Evolutionary conservation across 2,329 filamentous ascomycete genomes (phyloP), one percentile per base, ranked within the genome.

Genomic region (Tolypocladium pustulatum): DNA sequence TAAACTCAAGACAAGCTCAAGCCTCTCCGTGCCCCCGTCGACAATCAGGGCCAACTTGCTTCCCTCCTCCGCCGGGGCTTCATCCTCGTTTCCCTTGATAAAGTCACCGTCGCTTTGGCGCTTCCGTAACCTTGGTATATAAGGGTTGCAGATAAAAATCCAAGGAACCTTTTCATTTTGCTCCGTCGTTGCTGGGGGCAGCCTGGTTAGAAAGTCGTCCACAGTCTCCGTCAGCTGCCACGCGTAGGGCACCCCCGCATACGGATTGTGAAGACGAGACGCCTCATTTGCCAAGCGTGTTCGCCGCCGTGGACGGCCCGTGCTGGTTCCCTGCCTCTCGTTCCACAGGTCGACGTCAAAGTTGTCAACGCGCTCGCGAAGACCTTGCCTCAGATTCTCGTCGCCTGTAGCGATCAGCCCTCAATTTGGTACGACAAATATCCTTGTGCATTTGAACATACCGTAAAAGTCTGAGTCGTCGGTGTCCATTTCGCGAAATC

Each of bases 101-200:
- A 61, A 59, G 60, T 76, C 73, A 57, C 70, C 75, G 40, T 70
- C 62, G 6, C 70, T 68, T 34, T 67, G 64, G 9, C 59, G 61
- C 59, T 70, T 75, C 52, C 67, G 62, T 20, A 71, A 72, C 6
- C 72, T 70, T 4, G 69, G 67, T 61, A 75, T 76, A 65, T 81
- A 80, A 0, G 87, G 87, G 68, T 90, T 90, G 57, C 79, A 81
- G 49, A 89, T 81, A 75, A 81, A 91, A 54, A 96, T 90, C 88
- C 89, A 94, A 0, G 81, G 80, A 3, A 80, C 76, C 0, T 73
- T 64, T 0, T 66, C 66, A 1, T 70, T 72, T 4, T 73, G 69
- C 2, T 76, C 71, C 1, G 85, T 89, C 1, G 80, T 86, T 4
- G 80, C 79, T 0, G 90, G 89, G 0, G 87, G 87, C 0, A 92